Evolutionary conservation across 805 yeast genomes (phyloP).

Genomic region (Candida palmyrensis): DNA sequence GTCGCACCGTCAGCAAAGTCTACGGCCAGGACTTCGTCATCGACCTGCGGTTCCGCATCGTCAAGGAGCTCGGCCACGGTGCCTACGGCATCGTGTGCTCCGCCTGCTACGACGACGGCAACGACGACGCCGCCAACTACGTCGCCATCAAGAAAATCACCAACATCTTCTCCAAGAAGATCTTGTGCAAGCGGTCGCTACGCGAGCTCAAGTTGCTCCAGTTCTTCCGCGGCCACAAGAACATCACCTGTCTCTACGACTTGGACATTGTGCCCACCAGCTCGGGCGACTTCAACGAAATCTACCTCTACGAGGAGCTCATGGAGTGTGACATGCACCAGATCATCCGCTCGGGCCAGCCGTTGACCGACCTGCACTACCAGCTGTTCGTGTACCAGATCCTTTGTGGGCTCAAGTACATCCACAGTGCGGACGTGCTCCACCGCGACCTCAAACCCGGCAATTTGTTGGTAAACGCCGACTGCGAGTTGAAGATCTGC

Average conservation of each 20-base stretch:
- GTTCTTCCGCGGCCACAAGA: conserved; percentile 94
- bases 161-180: conserved; percentile 85
- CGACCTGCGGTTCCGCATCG: conserved; percentile 81
- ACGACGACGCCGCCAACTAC: conserved; percentile 20
- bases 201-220: conserved; percentile 86
- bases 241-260: conserved; percentile 92
- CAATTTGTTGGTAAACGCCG: conserved; percentile 87
- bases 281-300: conserved; percentile 74
- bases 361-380: conserved; percentile 90
- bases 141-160: conserved; percentile 97
- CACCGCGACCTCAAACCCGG: conserved; percentile 96
- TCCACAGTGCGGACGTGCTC: conserved; percentile 87
- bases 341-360: conserved; percentile 89
- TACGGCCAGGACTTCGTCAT: conserved; percentile 87
- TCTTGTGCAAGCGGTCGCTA: conserved; percentile 85
- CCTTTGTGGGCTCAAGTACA: conserved; percentile 82
- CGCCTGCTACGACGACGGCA: conserved; percentile 79
- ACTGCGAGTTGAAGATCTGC: conserved; percentile 93
- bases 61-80: conserved; percentile 94
- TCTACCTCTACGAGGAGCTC: conserved; percentile 89
- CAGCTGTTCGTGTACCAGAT: conserved; percentile 91
- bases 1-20: conserved; percentile 32
- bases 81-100: conserved; percentile 97
- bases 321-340: conserved; percentile 99
- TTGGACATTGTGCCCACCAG: conserved; percentile 81